Evolutionary conservation across 2,329 filamentous ascomycete genomes (phyloP).

Genomic region (Hymenoscyphus albidus): DNA sequence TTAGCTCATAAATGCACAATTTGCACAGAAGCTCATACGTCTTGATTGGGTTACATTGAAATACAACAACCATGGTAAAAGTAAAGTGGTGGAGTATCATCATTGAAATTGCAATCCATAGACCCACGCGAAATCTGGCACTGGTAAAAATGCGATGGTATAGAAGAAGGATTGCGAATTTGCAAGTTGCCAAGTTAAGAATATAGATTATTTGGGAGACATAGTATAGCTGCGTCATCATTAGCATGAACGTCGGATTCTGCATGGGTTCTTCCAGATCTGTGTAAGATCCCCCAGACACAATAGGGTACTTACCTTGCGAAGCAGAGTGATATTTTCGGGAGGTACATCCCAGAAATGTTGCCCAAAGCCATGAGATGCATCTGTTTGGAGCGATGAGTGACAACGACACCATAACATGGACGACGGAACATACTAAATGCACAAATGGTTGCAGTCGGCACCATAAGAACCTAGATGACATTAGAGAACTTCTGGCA

Average conservation of each 20-base stretch:
- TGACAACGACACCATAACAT: background rate
- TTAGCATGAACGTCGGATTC: background rate
- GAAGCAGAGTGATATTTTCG: conserved; percentile 14
- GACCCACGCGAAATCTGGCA: conserved; percentile 12
- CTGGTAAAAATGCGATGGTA: conserved; percentile 23
- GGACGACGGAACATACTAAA: conserved; percentile 14
- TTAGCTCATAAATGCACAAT: background rate
- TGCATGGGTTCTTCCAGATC: background rate
- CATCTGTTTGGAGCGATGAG: conserved; percentile 6
- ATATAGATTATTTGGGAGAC: conserved; percentile 22
- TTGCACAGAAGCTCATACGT: background rate
- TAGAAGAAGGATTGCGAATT: conserved; percentile 24
- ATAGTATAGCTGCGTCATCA: conserved; percentile 21
- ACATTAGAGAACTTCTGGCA: background rate
- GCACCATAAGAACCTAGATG: conserved; percentile 19
- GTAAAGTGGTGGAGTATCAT: conserved; percentile 9
- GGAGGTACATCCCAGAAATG: conserved; percentile 22
- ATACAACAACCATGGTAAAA: conserved; percentile 20
- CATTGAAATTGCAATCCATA: conserved; percentile 14
- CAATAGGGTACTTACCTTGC: conserved; percentile 12
- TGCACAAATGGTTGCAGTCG: conserved; percentile 18
- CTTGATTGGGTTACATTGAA: conserved; percentile 26
- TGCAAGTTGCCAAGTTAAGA: conserved; percentile 18
- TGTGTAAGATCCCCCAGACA: background rate
- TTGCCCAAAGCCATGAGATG: conserved; percentile 20